Base-by-base conservation (phyloP, 2,329 filamentous ascomycete species). In the Calonectria hongkongensis region DNA sequence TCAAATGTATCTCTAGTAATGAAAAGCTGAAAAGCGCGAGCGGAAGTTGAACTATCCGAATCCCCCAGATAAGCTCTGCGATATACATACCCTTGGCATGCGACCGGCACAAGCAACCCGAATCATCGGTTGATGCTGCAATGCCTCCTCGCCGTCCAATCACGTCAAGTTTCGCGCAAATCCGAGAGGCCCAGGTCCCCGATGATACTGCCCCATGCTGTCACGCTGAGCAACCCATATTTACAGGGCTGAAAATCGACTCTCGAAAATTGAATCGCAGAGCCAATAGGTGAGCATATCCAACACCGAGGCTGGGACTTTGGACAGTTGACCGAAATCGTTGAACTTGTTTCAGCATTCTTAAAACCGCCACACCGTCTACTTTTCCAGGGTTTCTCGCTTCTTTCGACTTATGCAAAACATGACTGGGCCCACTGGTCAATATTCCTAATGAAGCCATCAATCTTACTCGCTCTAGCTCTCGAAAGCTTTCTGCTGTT, bases 151-250 rank as follows among this genome's bases (percentile, higher is more conserved):
- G 10, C 21, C 21, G 12, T 16, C 54, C 54, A 60, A 60, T 60
- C 54, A 60, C 13, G 6, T 25, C 15, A 12, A 5, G 1, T 36
- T n/a, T 56, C 30, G 28, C 27, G 1, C 2, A 18, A 56, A 6
- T 5, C 54, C 54, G 33, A 41, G 54, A 60, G 33, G 54, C 54
- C 54, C 54, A 60, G 54, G 54, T 60, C 54, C 33, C 33, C 54
- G 54, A 33, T 33, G 30, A 33, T 33, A 33, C 30, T 9, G 30
- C 30, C 30, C 30, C 30, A 39, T 21, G 15, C 54, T 18, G 9
- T 60, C 36, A 21, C 21, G 33, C 13, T 5, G 18, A 41, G n/a
- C 36, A 4, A 28, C 13, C 27, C 33, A 60, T 39, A 7, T 15
- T 12, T 2, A 25, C 36, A 28, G 54, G 54, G 54, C 54, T 41